These are phyloP conservation scores for Rubus idaeus DNA, from an alignment of 306 rosid species.

Conservation along the genomic window DNA sequence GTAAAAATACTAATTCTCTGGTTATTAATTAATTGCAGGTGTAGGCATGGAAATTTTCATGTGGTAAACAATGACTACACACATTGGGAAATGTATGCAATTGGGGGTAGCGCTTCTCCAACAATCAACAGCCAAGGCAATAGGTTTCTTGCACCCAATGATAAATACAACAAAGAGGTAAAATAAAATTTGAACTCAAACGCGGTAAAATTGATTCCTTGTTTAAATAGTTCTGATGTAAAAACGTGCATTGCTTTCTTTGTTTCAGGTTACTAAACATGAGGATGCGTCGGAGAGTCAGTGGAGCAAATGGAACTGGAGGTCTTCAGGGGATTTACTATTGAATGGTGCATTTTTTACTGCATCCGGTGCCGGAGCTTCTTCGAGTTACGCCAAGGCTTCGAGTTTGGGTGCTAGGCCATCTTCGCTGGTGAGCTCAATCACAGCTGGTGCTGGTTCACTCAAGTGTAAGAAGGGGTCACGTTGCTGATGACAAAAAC, in stretches of 20 bases:
- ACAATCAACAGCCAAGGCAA: slow-evolving; percentile 96
- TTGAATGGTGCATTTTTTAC: slow-evolving; percentile 85
- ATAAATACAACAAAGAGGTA: slow-evolving; percentile 66
- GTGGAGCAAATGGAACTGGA: slow-evolving; percentile 97
- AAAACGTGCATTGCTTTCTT: too few relatives aligned
- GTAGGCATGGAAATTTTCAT: slow-evolving; percentile 91
- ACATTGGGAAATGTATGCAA: slow-evolving; percentile 87
- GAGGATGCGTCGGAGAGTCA: slow-evolving; percentile 49
- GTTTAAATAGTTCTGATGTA: background rate
- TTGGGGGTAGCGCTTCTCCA: slow-evolving; percentile 91
- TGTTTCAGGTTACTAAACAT: slow-evolving; percentile 61
- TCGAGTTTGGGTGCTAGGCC: slow-evolving; percentile 82
- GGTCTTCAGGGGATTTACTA: slow-evolving; percentile 71
- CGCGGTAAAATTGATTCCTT: background rate
- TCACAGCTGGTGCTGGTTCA: slow-evolving; percentile 74
- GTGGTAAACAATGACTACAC: slow-evolving; percentile 96
- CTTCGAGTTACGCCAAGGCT: slow-evolving; percentile 78
- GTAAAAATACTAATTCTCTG: background rate
- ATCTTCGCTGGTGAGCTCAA: slow-evolving; percentile 54
- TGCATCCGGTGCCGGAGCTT: slow-evolving; percentile 68
- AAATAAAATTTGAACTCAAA: background rate
- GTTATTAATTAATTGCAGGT: slow-evolving; percentile 45
- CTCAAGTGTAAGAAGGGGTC: slow-evolving; percentile 67
- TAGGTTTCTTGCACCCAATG: slow-evolving; percentile 76
- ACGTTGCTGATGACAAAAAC: slow-evolving; percentile 45